Conservation (phyloP, 345 rosid species). For the Gossypium arboreum region DNA sequence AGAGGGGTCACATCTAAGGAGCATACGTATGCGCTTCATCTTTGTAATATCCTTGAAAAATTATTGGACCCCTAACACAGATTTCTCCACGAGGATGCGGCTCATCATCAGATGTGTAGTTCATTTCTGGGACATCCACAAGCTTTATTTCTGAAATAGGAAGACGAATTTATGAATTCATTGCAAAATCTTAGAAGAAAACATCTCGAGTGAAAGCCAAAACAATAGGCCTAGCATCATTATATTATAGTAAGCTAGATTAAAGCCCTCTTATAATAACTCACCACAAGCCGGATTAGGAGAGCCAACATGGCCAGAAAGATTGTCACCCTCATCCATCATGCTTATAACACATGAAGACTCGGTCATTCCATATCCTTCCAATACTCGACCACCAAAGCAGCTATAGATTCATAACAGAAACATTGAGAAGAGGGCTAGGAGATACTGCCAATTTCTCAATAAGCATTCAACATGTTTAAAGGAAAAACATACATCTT, state of each 20-base stretch:
- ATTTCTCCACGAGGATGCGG: conserved; percentile 97
- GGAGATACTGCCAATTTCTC: neutral
- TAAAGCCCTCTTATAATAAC: conserved; percentile 21
- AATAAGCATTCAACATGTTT: conserved; percentile 3
- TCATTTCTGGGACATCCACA: conserved; percentile 94
- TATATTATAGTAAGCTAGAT: neutral
- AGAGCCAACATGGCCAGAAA: conserved; percentile 88
- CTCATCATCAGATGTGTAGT: conserved; percentile 77
- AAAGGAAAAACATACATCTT: conserved; percentile 61
- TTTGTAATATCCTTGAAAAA: conserved; percentile 83
- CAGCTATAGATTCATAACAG: conserved; percentile 45
- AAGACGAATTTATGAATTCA: neutral
- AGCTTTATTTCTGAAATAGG: conserved; percentile 80
- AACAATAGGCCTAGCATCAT: neutral
- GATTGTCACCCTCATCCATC: conserved; percentile 58
- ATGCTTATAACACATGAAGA: conserved; percentile 52
- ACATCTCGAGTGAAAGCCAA: neutral
- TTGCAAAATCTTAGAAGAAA: conserved; percentile 9
- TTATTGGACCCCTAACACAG: conserved; percentile 89
- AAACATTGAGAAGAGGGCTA: neutral
- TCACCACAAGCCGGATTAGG: conserved; percentile 93
- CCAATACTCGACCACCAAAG: conserved; percentile 61
- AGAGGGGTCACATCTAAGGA: conserved; percentile 3
- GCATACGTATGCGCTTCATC: conserved; percentile 90
- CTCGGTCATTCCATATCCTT: conserved; percentile 85